phyloP scores from a whole-genome alignment of 73 alveolate species.

The Stentor coeruleus region DNA sequence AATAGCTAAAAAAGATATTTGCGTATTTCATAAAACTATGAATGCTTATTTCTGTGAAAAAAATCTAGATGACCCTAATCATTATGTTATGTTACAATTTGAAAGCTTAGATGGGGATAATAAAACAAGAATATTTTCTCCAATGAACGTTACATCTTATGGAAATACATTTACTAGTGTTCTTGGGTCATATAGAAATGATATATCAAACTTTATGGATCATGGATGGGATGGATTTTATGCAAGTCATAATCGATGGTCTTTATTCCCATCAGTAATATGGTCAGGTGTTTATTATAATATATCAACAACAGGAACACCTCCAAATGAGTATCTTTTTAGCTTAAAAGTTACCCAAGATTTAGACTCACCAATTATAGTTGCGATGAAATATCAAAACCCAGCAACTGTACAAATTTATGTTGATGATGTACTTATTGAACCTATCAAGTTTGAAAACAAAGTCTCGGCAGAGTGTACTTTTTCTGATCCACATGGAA shows the following conservation, averaged over 20 bases:
- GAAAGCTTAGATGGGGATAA: constrained; percentile 39
- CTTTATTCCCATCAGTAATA: constrained; percentile 31
- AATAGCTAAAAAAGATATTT: neutral
- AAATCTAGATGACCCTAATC: neutral
- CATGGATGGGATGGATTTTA: constrained; percentile 57
- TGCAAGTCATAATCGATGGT: constrained; percentile 12
- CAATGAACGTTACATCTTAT: constrained; percentile 26
- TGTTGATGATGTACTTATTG: constrained; percentile 27
- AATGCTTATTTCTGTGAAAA: neutral
- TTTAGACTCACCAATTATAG: neutral
- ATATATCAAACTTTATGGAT: constrained; percentile 24
- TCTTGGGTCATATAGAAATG: neutral
- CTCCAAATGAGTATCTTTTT: constrained; percentile 28
- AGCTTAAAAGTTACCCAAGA: neutral
- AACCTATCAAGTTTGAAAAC: constrained; percentile 30
- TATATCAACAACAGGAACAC: constrained; percentile 34
- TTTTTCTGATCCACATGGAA: constrained; percentile 28
- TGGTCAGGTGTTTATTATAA: constrained; percentile 33
- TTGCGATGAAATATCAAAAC: constrained; percentile 33
- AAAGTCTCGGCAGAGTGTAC: neutral
- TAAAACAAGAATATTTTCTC: constrained; percentile 28
- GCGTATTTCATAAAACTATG: neutral
- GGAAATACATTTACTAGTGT: constrained; percentile 26
- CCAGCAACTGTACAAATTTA: constrained; percentile 34
- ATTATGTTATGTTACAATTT: constrained; percentile 17